Evolutionary conservation across 192 early-diverging fungal genomes (phyloP).

Genomic region (Pilaira anomala): DNA sequence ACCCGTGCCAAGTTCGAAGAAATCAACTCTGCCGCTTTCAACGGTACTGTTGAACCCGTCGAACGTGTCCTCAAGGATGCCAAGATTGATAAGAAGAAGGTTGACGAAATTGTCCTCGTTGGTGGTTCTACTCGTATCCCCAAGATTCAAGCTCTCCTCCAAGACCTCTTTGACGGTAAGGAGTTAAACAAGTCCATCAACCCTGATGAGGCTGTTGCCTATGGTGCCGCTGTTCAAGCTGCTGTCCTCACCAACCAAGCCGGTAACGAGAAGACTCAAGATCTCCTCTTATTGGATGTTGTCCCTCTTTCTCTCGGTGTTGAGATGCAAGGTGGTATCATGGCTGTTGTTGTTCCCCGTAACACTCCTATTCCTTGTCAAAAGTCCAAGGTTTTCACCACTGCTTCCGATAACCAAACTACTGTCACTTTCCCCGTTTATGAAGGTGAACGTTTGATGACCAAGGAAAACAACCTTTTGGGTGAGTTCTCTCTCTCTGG

Average conservation of each 20-base stretch:
- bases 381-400: slow-evolving; percentile 80
- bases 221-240: slow-evolving; percentile 98
- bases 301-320: slow-evolving; percentile 83
- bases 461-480: slow-evolving; percentile 89
- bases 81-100: slow-evolving; percentile 67
- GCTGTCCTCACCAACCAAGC: slow-evolving; percentile 80
- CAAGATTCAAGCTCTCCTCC: slow-evolving; percentile 87
- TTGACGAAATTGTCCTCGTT: slow-evolving; percentile 92
- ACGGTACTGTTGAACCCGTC: slow-evolving; percentile 69
- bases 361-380: slow-evolving; percentile 81
- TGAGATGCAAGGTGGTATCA: slow-evolving; percentile 82
- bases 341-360: slow-evolving; percentile 79
- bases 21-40: slow-evolving; percentile 63
- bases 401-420: slow-evolving; percentile 80
- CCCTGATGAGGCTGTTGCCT: slow-evolving; percentile 98
- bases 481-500: slow-evolving; percentile 81
- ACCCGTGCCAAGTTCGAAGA: slow-evolving; percentile 82
- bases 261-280: slow-evolving; percentile 56
- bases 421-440: slow-evolving; percentile 82
- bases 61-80: slow-evolving; percentile 75
- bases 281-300: slow-evolving; percentile 81
- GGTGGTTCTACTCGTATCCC: slow-evolving; percentile 99
- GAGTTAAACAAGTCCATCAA: slow-evolving; percentile 99
- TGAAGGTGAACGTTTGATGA: slow-evolving; percentile 85
- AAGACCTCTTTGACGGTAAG: slow-evolving; percentile 99